These are phyloP conservation scores for Blastocystis sp. DNA, from an alignment of 352 stramenopile species.

Conservation along the genomic window DNA sequence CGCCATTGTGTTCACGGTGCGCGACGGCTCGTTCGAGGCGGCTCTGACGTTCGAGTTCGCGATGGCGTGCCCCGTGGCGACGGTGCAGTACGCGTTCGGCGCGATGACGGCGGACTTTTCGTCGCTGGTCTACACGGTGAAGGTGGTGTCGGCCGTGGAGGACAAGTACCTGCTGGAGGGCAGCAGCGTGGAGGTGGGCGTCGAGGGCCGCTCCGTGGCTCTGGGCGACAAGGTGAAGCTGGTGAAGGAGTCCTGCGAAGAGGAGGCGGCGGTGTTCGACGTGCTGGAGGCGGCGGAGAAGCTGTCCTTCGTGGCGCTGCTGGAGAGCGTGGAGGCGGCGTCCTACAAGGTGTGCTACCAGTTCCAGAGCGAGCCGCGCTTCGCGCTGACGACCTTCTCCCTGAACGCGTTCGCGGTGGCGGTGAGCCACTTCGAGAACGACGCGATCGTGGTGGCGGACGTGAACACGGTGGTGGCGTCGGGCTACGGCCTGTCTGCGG, in stretches of 20 bases:
- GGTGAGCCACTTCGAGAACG: slow-evolving; percentile 9
- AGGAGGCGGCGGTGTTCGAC: slow-evolving; percentile 22
- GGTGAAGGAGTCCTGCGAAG: background rate
- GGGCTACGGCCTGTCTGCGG: slow-evolving; percentile 5
- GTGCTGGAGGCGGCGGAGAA: background rate
- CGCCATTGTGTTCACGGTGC: background rate
- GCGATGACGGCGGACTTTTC: background rate
- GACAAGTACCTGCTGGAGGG: background rate
- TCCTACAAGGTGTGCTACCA: slow-evolving; percentile 50
- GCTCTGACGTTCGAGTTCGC: background rate
- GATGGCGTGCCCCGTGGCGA: background rate
- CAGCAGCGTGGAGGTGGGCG: background rate
- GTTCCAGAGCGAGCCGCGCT: slow-evolving; percentile 25
- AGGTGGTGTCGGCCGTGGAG: background rate
- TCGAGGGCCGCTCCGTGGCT: background rate
- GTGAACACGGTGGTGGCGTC: background rate
- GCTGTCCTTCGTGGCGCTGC: background rate
- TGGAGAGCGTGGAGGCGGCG: background rate
- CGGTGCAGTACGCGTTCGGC: slow-evolving; percentile 36
- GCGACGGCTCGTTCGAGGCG: background rate
- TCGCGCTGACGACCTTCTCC: slow-evolving; percentile 30
- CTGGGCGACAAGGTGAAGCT: slow-evolving; percentile 38
- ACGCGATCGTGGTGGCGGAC: slow-evolving; percentile 14
- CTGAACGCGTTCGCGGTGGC: slow-evolving; percentile 7
- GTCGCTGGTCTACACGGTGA: slow-evolving; percentile 18